Evolutionary conservation across 2,329 filamentous ascomycete species (phyloP), one percentile per base, ranked within the genome.

Genomic region (Leptographium wingfieldii): DNA sequence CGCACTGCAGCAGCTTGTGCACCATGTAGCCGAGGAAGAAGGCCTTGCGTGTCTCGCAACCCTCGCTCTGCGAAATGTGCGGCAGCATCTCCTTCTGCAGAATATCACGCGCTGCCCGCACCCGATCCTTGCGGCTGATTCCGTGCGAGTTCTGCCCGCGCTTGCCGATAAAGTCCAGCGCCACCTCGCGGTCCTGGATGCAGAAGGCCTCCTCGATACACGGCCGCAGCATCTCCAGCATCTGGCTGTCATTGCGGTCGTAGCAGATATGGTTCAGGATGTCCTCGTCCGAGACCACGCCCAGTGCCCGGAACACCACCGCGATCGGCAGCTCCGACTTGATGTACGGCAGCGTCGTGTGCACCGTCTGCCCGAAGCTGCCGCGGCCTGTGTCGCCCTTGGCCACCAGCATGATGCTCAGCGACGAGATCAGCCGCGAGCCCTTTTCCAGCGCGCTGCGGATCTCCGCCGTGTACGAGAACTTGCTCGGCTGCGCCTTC

Each of bases 21-120:
- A 97, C 90, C 92, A 99, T 99, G 74, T 99, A 99, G 27, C 95
- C 94, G 56, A 99, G 78, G 80, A 97, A 99, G 75, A 96, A 99
- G 2, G 95, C 94, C 72, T 99, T 99, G 61, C 90, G 81, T 1
- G 92, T 97, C 72, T 97, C 92, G 66, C 90, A 95, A 33, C 94
- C 94, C 73, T 96, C 91, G 63, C 83, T 85, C 71, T 99, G 94
- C 1, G 92, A 96, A 63, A 99, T 97, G 69, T 99, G 94, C 29
- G 94, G 95, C 55, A 99, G 76, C 65, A 95, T 88, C 73, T 99
- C 95, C 76, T 96, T 97, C 72, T 96, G 92, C 73, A 99, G 84
- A 66, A 99, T 92, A 67, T 97, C 94, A 68, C 89, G 84, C 4
- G 94, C 94, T 65, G 94, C 92, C 67, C 91, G 86, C 53, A 97